Evolutionary conservation across 129 eudicot genomes (phyloP).

Genomic region (Heracleum sosnowskyi): DNA sequence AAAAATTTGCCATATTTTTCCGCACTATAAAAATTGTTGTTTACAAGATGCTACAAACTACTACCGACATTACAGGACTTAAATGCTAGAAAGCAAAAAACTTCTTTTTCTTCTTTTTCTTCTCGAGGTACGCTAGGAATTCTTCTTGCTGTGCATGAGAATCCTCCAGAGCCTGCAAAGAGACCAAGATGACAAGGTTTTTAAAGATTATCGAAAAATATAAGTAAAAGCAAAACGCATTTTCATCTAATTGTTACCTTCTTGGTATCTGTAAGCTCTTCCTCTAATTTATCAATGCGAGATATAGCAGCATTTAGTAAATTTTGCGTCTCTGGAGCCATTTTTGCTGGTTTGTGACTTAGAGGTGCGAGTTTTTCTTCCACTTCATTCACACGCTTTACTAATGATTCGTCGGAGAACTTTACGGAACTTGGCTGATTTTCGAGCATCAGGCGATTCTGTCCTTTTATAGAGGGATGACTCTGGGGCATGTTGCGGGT

Average conservation of each 20-base stretch:
- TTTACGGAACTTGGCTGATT: slow-evolving; percentile 5
- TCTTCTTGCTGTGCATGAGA: slow-evolving; percentile 52
- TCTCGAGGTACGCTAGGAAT: slow-evolving; percentile 62
- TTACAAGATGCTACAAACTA: slow-evolving; percentile 13
- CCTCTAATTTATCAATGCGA: slow-evolving; percentile 41
- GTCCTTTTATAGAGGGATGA: slow-evolving; percentile 18
- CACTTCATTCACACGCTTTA: slow-evolving; percentile 40
- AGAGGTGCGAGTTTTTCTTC: slow-evolving; percentile 34
- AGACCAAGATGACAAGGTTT: neutral
- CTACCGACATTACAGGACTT: neutral
- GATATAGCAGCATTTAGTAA: slow-evolving; percentile 28
- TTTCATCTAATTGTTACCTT: slow-evolving; percentile 28
- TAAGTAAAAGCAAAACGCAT: neutral
- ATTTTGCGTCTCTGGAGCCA: slow-evolving; percentile 48
- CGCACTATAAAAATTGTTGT: slow-evolving; percentile 7
- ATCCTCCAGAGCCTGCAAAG: slow-evolving; percentile 58
- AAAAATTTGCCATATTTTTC: slow-evolving; percentile 19
- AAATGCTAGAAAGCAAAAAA: slow-evolving; percentile 36
- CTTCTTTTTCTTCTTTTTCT: slow-evolving; percentile 82
- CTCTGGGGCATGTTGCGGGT: slow-evolving; percentile 40
- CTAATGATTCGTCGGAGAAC: slow-evolving; percentile 25
- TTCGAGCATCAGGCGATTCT: slow-evolving; percentile 3
- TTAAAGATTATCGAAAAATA: neutral
- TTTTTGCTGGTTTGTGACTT: slow-evolving; percentile 19
- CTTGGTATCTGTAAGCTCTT: slow-evolving; percentile 30